Evolutionary conservation across 169 alveolate genomes (phyloP), one percentile per base, ranked within the genome.

Genomic region (Cryptosporidium canis): DNA sequence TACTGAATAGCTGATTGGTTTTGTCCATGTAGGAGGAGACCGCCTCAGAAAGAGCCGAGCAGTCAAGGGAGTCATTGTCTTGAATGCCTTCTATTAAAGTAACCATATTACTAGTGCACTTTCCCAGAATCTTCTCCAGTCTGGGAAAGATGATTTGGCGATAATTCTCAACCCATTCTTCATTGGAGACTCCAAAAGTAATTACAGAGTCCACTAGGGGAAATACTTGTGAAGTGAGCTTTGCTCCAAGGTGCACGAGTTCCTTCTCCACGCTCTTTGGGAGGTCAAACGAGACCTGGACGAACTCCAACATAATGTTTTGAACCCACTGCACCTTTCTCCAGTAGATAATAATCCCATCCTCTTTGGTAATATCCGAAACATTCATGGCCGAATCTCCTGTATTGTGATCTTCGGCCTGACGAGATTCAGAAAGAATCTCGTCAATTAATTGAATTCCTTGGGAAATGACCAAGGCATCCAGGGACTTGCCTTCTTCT

Each of bases 91-190:
- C 70, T 9, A 77, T 16, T 1, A 11, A 24, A 7, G 11, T 3
- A 3, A 77, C 27, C 5, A 77, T 56, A 35, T 77, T 65, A 41
- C 24, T 29, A 7, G 77, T 77, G 27, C 31, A 21, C 11, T 44
- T 55, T 16, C 66, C 61, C 2, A 61, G 18, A 41, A 61, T 77
- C 61, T 77, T 77, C 48, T 77, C 87, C 8, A 61, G 45, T 58
- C 87, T 77, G 14, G 87, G 87, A 41, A 44, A 77, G 7, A 43
- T 43, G 5, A 44, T 29, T 43, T 77, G 87, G 35, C 72, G 72
- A 58, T 77, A 77, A 58, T 29, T 39, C 45, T 56, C 72, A 41
- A 24, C 39, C 87, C 87, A 77, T 6, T 58, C 70, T 27, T 55
- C 39, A 9, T 77, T 37, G 18, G 21, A 58, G 27, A 18, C 21